Evolutionary conservation across 1,139 yeast genomes (phyloP), one percentile per base, ranked within the genome.

Genomic region (Arxiozyma slooffiae): DNA sequence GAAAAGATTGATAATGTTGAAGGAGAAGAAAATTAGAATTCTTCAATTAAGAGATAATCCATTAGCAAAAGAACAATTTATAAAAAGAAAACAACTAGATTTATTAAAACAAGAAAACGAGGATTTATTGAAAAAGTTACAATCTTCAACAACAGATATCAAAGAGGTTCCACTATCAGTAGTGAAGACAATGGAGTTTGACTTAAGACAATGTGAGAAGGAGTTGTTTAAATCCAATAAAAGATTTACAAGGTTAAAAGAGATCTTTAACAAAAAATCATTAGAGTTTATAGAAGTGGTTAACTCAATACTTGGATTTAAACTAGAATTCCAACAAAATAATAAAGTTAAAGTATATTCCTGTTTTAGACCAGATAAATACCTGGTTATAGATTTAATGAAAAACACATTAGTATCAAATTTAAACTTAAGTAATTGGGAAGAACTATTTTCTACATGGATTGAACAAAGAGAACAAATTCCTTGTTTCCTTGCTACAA

Each of bases 401-500:
- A 63, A 64, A 4, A 61, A 66, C 46, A 67, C 71, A 0, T 54
- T 70, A 41, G 69, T 66, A 54, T 62, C 67, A 1, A 63, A 59
- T 49, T 54, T 63, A 38, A 55, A 57, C n/a, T 54, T 60, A 1
- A 62, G 57, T 14, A 62, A 60, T 51, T 81, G 82, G 67, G 80
- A 79, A 52, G 77, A 78, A 40, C 69, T 86, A 50, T 75, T 85
- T 23, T 68, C 75, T 18, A 76, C 77, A 53, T 87, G 95, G 89
- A 79, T 85, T 2, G 74, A 74, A 47, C 85, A 83, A 48, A 77
- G 80, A 54, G 78, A 77, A 42, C 89, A 86, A 58, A 79, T 87
- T 23, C 87, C 95, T 0, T 85, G 95, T 58, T 84, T 88, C 60
- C 70, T 89, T 51, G 82, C 94, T 51, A 89, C 94, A 0, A 70